A percentile compares a stretch with the other conserved stretches of the same genome.
These are phyloP conservation scores for Zymoseptoria ardabiliae DNA, from an alignment of 2,329 filamentous ascomycete species.

Conservation along the genomic window DNA sequence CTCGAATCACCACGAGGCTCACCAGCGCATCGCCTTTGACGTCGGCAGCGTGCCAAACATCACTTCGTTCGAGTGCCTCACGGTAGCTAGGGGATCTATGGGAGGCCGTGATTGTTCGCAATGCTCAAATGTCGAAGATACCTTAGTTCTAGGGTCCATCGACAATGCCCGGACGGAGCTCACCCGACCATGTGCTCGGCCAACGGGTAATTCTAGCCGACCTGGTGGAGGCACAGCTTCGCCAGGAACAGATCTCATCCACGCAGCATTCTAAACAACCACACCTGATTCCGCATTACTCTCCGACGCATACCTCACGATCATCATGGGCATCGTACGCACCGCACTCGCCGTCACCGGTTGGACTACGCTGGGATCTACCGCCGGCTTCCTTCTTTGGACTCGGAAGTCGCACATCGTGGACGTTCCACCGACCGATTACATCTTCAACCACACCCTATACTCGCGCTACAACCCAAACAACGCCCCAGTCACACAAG, in stretches of 20 bases:
- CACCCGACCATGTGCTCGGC: background rate
- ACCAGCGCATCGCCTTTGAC: background rate
- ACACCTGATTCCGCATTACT: background rate
- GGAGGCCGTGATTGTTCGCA: background rate
- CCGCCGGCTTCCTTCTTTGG: conserved; percentile 46
- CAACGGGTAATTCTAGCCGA: background rate
- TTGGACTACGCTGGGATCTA: conserved; percentile 36
- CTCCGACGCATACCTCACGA: background rate
- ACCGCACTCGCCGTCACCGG: conserved; percentile 26
- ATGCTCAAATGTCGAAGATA: background rate
- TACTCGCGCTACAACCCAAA: conserved; percentile 56
- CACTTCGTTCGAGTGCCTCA: background rate
- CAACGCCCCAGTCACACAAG: conserved; percentile 55
- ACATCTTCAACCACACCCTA: conserved; percentile 51
- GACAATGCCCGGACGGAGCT: background rate
- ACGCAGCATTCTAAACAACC: background rate
- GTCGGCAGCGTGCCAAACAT: background rate
- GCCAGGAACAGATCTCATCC: background rate
- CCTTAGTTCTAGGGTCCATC: no score
- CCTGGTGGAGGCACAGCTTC: background rate
- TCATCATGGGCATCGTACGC: conserved; percentile 31
- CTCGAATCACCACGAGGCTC: background rate
- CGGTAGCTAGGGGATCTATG: background rate
- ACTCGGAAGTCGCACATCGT: conserved; percentile 51
- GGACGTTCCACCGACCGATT: conserved; percentile 54